Base-by-base conservation (phyloP, 2,329 filamentous ascomycete genomes). In the Penicillium sclerotiorum region DNA sequence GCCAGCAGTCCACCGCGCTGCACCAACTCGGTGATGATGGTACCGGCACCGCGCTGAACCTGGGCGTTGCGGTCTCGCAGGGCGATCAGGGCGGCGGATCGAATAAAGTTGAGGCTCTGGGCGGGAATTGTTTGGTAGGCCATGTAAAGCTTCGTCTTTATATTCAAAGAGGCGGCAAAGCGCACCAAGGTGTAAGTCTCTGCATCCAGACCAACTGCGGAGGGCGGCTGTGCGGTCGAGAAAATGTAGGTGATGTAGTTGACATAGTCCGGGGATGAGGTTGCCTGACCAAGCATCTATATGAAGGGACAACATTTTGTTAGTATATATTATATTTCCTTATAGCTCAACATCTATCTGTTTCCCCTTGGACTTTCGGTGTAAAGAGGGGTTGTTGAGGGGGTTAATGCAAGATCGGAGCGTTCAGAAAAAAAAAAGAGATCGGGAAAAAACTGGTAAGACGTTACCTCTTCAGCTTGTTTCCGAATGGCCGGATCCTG, bases 191-290 rank as follows among this genome's bases (percentile, higher is more conserved):
- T 65, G 82, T 75, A 90, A 86, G 67, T 89, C 78, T 57, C 80
- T 66, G 59, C 45, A 79, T 81, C 66, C 89, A 76, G 56, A 78
- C 84, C 49, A 77, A 74, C 55, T 8, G 58, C 73, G 39, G 88
- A 83, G 47, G 75, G 70, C 43, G 80, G 77, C 56, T 85, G 80
- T 49, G 83, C 70, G 62, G 83, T 90, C 52, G 89, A 90, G 73
- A 95, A 90, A 55, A 99, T 83, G 73, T 89, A 96, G 61, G 90
- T 89, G 37, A 99, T 85, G 73, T 99, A 99, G 75, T 97, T 97
- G 78, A 95, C 93, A 78, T 96, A 89, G 71, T 97, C 93, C 41
- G 92, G 92, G 9, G 89, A 94, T 45, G 80, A 77, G 70, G 90
- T 95, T 53, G 93, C 94, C 76, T 95, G 89, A 59, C 84, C 80